Percentiles rank a stretch among this genome's conserved stretches.
These are phyloP conservation scores for Argentina anserina DNA, from an alignment of 306 rosid species.

Conservation along the genomic window DNA sequence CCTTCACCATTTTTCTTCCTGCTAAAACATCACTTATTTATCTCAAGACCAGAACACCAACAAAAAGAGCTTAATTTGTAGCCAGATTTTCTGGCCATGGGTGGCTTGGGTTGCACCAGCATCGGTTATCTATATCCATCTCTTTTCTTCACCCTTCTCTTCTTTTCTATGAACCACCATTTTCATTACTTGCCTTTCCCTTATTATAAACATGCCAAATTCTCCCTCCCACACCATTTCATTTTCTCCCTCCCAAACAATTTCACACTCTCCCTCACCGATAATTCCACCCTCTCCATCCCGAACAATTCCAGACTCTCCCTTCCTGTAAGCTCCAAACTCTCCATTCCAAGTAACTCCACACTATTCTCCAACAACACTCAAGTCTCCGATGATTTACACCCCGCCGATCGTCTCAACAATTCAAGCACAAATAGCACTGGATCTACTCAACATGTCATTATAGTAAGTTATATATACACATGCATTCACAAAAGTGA, in stretches of 20 bases:
- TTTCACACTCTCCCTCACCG: neutral
- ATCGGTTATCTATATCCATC: constrained; percentile 14
- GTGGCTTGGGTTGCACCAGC: constrained; percentile 7
- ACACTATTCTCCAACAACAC: constrained; percentile 9
- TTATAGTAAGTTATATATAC: neutral
- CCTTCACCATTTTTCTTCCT: neutral
- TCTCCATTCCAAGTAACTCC: neutral
- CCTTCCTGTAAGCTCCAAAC: neutral
- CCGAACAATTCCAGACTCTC: neutral
- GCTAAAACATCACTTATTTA: neutral
- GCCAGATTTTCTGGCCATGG: constrained; percentile 26
- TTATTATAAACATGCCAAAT: neutral
- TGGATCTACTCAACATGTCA: neutral
- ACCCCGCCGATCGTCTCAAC: neutral
- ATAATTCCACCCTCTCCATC: constrained; percentile 1
- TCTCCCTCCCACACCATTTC: neutral
- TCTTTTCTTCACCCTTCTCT: constrained; percentile 34
- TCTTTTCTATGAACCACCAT: constrained; percentile 22
- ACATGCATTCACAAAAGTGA: neutral
- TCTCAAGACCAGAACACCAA: neutral
- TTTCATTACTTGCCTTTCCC: constrained; percentile 8
- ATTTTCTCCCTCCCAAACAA: neutral
- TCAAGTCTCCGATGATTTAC: neutral
- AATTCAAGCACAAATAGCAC: neutral
- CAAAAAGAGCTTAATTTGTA: neutral